Conservation (phyloP, 2,329 filamentous ascomycete species). For the Monilinia fructigena region DNA sequence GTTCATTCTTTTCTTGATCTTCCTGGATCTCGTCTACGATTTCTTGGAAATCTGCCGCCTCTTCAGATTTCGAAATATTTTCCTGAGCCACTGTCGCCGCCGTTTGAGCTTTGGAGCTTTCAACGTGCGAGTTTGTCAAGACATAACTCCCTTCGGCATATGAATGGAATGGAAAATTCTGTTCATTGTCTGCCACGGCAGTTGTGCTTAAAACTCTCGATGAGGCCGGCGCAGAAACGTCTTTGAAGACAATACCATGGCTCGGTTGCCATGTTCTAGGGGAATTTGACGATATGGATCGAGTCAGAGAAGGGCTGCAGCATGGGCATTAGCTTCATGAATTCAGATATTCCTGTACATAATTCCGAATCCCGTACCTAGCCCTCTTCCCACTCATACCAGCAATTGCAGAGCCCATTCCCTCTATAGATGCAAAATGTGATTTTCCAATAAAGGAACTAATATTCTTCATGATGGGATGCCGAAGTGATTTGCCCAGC, state of each 20-base stretch:
- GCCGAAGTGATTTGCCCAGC: slow-evolving; percentile 34
- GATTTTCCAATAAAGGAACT: slow-evolving; percentile 28
- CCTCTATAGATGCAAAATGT: slow-evolving; percentile 24
- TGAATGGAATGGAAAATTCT: slow-evolving; percentile 29
- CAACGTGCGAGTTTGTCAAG: slow-evolving; percentile 23
- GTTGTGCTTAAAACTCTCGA: slow-evolving; percentile 30
- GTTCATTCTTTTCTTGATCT: slow-evolving; percentile 35
- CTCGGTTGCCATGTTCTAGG: slow-evolving; percentile 42
- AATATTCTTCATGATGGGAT: slow-evolving; percentile 32
- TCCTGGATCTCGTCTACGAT: slow-evolving; percentile 19
- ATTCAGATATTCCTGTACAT: not conserved
- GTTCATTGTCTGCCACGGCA: slow-evolving; percentile 25
- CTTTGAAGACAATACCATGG: slow-evolving; percentile 44
- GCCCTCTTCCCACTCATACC: slow-evolving; percentile 24
- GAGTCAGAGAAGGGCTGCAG: slow-evolving; percentile 13
- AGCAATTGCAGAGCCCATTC: slow-evolving; percentile 30
- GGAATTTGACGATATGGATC: slow-evolving; percentile 19
- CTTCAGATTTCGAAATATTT: not conserved
- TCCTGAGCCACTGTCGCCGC: not conserved
- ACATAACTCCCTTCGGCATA: slow-evolving; percentile 31
- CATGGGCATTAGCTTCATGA: not conserved
- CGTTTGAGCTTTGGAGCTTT: not conserved
- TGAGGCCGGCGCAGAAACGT: slow-evolving; percentile 23
- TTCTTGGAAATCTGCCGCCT: not conserved
- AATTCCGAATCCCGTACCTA: slow-evolving; percentile 27